Evolutionary conservation across 441 rosid species (phyloP), one percentile per base, ranked within the genome.

Genomic region (Rhodomyrtus psidioides): DNA sequence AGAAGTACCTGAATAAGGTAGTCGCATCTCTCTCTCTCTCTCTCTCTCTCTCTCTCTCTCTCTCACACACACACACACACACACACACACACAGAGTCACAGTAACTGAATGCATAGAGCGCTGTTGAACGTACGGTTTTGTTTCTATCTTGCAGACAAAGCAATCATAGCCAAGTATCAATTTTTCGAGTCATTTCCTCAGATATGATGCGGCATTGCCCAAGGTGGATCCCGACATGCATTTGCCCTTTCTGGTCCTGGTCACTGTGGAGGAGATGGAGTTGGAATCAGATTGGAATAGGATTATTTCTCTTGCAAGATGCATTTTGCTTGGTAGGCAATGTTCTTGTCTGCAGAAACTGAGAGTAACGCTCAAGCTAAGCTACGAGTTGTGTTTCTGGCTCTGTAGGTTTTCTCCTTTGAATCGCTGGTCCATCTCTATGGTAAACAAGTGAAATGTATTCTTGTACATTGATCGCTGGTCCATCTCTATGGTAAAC

Each of bases 1-100:
- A 92, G 76, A 96, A 95, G 88, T 97, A 94, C 89, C 88, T 95
- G 85, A 91, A 79, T 88, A 95, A 95, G 97, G 98, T 94, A 84
- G 42, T 5, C 21, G 17, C n/a, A 17, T 13, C 9, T 28, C 62
- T 30, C 60, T 28, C 58, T 39, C 34, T 24, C 57, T 5, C 23
- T 28, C 34, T 54, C 53, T 13, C 53, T 17, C 75, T 2, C 2
- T n/a, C n/a, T n/a, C n/a, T n/a, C n/a, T n/a, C n/a, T n/a, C n/a
- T n/a, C n/a, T n/a, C n/a, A n/a, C n/a, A n/a, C n/a, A n/a, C n/a
- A n/a, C n/a, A n/a, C n/a, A 34, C 34, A 34, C 34, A 34, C 34
- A 34, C 34, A 34, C 34, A 34, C 34, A 34, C 34, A 34, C 4
- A 2, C 3, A 34, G 34, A 34, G 34, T 34, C 34, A 34, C 34